phyloP scores from a whole-genome alignment of 345 rosid genomes.

The Euphorbia tirucalli region DNA sequence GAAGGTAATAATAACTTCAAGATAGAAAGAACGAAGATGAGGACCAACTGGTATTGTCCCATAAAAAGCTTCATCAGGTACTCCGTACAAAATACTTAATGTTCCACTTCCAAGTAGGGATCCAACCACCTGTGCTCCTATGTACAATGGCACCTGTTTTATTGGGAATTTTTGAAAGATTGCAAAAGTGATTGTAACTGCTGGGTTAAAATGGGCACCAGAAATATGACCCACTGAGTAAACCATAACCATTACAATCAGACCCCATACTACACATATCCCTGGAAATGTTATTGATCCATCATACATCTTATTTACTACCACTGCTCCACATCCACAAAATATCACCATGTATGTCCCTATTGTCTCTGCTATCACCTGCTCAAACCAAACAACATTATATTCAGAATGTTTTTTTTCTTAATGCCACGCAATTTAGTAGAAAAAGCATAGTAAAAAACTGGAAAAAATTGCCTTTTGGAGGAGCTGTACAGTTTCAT shows the following conservation, averaged over 20 bases:
- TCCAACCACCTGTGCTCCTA: slow-evolving; percentile 18
- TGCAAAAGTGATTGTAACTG: slow-evolving; percentile 25
- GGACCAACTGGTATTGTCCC: slow-evolving; percentile 28
- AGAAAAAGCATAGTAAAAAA: neutral
- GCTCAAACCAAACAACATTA: too few species aligned
- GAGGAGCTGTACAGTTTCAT: slow-evolving; percentile 4
- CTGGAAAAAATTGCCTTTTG: slow-evolving; percentile 10
- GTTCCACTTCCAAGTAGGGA: slow-evolving; percentile 23
- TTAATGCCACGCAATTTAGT: too few species aligned
- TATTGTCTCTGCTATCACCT: slow-evolving; percentile 26
- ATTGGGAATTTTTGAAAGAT: slow-evolving; percentile 20
- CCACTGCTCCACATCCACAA: slow-evolving; percentile 24
- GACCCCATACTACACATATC: slow-evolving; percentile 26
- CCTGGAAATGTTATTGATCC: slow-evolving; percentile 27
- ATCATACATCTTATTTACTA: slow-evolving; percentile 22
- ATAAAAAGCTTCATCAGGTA: slow-evolving; percentile 8
- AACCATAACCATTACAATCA: slow-evolving; percentile 27
- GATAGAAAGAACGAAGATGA: slow-evolving; percentile 6
- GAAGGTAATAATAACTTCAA: slow-evolving; percentile 23
- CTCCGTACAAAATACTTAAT: neutral
- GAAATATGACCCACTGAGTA: slow-evolving; percentile 27
- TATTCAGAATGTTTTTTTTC: too few species aligned
- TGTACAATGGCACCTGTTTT: slow-evolving; percentile 23
- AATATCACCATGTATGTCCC: slow-evolving; percentile 27
- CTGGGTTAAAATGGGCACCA: slow-evolving; percentile 38